phyloP scores from a whole-genome alignment of 305 asterid genomes.

The Fraxinus paxiana region DNA sequence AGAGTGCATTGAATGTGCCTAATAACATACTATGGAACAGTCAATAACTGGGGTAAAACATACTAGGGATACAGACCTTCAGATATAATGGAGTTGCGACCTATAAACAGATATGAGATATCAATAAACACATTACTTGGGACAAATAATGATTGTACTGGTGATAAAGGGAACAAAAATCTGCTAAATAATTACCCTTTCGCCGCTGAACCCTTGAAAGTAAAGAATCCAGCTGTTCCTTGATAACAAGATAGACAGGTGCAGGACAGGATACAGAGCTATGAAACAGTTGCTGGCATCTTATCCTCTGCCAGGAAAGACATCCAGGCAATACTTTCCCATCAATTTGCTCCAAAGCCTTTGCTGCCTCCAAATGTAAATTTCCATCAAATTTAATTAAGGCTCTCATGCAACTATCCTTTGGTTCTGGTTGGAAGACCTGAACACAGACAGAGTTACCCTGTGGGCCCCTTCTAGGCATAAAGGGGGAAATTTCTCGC shows the following conservation, averaged over 20 bases:
- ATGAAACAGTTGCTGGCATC: slow-evolving; percentile 61
- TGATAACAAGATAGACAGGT: slow-evolving; percentile 59
- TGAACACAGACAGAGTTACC: slow-evolving; percentile 55
- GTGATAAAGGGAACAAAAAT: not conserved
- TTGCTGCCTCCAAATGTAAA: slow-evolving; percentile 85
- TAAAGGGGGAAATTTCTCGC: slow-evolving; percentile 61
- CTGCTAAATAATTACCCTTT: slow-evolving; percentile 38
- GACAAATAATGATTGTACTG: slow-evolving; percentile 2
- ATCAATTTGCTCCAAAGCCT: slow-evolving; percentile 68
- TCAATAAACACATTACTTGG: slow-evolving; percentile 15
- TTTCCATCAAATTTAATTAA: slow-evolving; percentile 64
- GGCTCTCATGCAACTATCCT: slow-evolving; percentile 59
- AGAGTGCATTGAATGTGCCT: not conserved
- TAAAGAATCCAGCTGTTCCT: slow-evolving; percentile 42
- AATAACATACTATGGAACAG: not conserved
- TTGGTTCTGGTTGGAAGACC: slow-evolving; percentile 57
- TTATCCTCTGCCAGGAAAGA: slow-evolving; percentile 75
- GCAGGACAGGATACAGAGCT: slow-evolving; percentile 76
- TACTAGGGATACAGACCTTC: not conserved
- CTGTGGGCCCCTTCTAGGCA: slow-evolving; percentile 59
- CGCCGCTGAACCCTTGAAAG: slow-evolving; percentile 41
- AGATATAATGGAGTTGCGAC: not conserved
- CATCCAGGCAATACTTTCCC: slow-evolving; percentile 77
- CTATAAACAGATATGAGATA: not conserved
- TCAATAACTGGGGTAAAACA: not conserved